A percentile compares a stretch with the other conserved stretches of the same genome.
phyloP scores from a whole-genome alignment of 805 yeast species.

The Candida taoyuanica region DNA sequence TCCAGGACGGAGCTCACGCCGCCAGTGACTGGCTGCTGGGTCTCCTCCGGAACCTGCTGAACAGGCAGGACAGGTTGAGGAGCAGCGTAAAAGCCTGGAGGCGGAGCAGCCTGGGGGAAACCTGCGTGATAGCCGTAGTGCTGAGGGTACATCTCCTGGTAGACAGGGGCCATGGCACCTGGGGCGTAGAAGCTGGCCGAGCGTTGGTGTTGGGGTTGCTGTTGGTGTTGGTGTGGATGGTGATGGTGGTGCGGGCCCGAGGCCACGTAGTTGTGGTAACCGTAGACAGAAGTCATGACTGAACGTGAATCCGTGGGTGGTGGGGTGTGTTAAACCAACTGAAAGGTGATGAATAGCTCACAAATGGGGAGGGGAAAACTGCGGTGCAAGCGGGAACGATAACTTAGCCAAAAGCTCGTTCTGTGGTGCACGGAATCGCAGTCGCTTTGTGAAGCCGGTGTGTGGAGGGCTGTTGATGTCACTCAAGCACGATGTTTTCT shows the following conservation, averaged over 20 bases:
- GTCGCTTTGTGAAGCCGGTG: too few species aligned
- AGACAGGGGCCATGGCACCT: constrained; percentile 1
- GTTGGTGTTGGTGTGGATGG: constrained; percentile 4
- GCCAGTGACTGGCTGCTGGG: constrained; percentile 39
- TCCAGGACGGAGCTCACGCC: constrained; percentile 78
- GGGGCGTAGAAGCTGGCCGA: constrained; percentile 7
- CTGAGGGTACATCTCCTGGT: constrained; percentile 4
- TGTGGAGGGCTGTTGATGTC: constrained; percentile 1
- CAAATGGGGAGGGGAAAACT: not conserved
- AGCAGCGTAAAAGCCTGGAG: constrained; percentile 9
- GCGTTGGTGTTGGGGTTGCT: constrained; percentile 2
- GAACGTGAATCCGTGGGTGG: constrained; percentile 3
- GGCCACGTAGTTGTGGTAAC: constrained; percentile 13
- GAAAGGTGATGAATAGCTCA: too few species aligned
- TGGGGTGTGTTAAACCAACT: not conserved
- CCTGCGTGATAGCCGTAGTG: constrained; percentile 1
- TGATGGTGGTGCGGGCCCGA: too few species aligned
- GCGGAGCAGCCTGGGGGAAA: constrained; percentile 6
- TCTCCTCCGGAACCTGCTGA: constrained; percentile 9
- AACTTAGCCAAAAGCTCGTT: constrained; percentile 41
- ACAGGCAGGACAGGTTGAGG: constrained; percentile 14
- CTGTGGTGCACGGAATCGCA: not conserved
- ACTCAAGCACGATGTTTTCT: not conserved
- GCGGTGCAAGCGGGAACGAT: constrained; percentile 27
- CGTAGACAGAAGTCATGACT: constrained; percentile 22